Percentiles rank a stretch among this genome's conserved stretches.
These are phyloP conservation scores for Agaricus sinodeliciosus DNA, from an alignment of 768 basidiomycete species.

Conservation along the genomic window DNA sequence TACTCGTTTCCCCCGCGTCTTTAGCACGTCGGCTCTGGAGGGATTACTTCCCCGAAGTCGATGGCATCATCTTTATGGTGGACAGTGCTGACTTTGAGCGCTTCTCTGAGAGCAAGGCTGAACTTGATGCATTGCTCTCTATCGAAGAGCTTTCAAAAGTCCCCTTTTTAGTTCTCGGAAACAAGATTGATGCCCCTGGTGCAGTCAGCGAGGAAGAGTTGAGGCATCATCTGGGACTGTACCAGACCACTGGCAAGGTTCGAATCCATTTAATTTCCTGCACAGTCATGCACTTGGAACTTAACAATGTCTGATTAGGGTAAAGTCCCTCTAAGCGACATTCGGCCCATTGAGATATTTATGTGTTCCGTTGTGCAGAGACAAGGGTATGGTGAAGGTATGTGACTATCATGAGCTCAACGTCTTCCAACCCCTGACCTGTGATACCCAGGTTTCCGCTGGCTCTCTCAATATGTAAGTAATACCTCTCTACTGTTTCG, in stretches of 20 bases:
- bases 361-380: slow-evolving; percentile 99
- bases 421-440: slow-evolving; percentile 1
- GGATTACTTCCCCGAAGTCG: slow-evolving; percentile 99
- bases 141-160: slow-evolving; percentile 96
- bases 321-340: slow-evolving; percentile 94
- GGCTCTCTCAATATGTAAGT: slow-evolving; percentile 95
- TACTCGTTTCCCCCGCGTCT: not conserved
- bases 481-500: not conserved
- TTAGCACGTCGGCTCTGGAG: slow-evolving; percentile 95
- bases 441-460: slow-evolving; percentile 70
- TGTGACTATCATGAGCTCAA: slow-evolving; percentile 12
- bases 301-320: slow-evolving; percentile 45
- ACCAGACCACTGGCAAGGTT: slow-evolving; percentile 99
- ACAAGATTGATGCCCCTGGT: slow-evolving; percentile 99
- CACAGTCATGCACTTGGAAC: not conserved
- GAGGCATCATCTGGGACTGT: slow-evolving; percentile 89
- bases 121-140: slow-evolving; percentile 90
- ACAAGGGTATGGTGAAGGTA: slow-evolving; percentile 97
- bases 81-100: slow-evolving; percentile 97
- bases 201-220: slow-evolving; percentile 98
- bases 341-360: slow-evolving; percentile 97
- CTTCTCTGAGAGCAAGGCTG: slow-evolving; percentile 93
- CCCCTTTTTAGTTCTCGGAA: slow-evolving; percentile 96
- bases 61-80: slow-evolving; percentile 97
- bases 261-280: slow-evolving; percentile 12